phyloP scores from a whole-genome alignment of 805 yeast genomes.

The Candida ulmi region DNA sequence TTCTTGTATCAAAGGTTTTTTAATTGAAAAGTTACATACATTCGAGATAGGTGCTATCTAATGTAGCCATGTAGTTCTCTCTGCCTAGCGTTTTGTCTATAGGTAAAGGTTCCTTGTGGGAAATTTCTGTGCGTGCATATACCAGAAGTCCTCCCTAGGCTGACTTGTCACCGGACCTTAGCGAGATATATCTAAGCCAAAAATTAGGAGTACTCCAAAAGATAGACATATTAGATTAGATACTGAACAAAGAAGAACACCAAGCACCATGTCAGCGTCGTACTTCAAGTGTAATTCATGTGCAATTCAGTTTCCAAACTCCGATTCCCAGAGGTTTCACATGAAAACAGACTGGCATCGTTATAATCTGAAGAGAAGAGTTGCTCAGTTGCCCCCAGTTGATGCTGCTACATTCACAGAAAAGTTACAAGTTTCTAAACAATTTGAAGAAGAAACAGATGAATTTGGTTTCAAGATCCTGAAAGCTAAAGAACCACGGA shows the following conservation, averaged over 20 bases:
- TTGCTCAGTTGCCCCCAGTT: conserved; percentile 75
- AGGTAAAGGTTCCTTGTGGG: too few relatives aligned
- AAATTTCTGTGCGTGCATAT: neutral
- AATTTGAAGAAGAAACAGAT: conserved; percentile 30
- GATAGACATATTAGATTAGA: neutral
- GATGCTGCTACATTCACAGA: conserved; percentile 44
- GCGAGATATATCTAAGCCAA: too few relatives aligned
- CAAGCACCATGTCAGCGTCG: conserved; percentile 10
- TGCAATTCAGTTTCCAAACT: conserved; percentile 67
- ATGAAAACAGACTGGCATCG: conserved; percentile 99
- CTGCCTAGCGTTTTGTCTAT: too few relatives aligned
- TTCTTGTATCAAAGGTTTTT: conserved; percentile 16
- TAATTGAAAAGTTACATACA: neutral
- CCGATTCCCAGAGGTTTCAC: conserved; percentile 85
- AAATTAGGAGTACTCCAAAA: too few relatives aligned
- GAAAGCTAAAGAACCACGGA: conserved; percentile 20
- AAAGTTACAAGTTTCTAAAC: conserved; percentile 29
- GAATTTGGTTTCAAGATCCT: conserved; percentile 34
- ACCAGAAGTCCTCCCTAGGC: neutral
- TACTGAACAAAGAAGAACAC: neutral
- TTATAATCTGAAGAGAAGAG: conserved; percentile 89
- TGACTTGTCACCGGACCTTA: neutral
- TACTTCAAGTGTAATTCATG: conserved; percentile 85
- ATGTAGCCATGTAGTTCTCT: too few relatives aligned
- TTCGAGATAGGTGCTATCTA: too few relatives aligned